Base-by-base conservation (phyloP, 345 rosid genomes). In the Cochlearia excelsa region DNA sequence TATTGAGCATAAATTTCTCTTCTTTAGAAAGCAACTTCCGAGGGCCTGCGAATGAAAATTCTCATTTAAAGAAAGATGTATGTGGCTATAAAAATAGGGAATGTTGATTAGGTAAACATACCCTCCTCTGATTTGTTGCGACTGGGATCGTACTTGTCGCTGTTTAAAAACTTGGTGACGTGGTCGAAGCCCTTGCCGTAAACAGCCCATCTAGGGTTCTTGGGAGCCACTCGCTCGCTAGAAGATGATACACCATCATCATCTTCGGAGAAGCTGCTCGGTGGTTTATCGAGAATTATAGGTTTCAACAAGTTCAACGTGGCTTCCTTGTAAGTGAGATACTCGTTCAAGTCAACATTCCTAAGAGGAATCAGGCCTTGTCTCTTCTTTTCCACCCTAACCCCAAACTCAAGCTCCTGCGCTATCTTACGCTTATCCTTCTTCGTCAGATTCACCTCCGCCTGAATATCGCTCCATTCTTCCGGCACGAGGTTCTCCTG, bases 151-250 rank as follows among this genome's bases (percentile, higher is more conserved):
- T 88, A 86, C 42, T 68, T 72, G 42, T 68, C 80, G 51, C 88
- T 76, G 9, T 79, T 79, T 51, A 92, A 83, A 40, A 88, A 84
- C 38, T 80, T 80, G 2, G 80, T 57, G 49, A 92, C 84, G 59
- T 92, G 87, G 40, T 88, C 95, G 63, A 92, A 80, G 9, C 98
- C 94, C 68, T 59, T 84, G 23, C 98, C 96, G 54, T 86, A 92
- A 42, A 88, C 99, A 0, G 88, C 99, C 95, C 95, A 83, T 66
- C 84, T 88, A 3, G 99, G 95, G 54, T 86, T 85, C 82, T 76
- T 87, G 1, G 95, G 88, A 1, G 75, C 77, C 50, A 73, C 86
- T 39, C 95, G 79, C 68, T 82, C 84, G 50, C 68, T 68, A 7
- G 71, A 64, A 59, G 52, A 51, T 42, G 67, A 30, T 33, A 27